A percentile compares a stretch with the other conserved stretches of the same genome.
Evolutionary conservation across 31 red algal species (phyloP).

Genomic region (Bonnemaisonia californica): DNA sequence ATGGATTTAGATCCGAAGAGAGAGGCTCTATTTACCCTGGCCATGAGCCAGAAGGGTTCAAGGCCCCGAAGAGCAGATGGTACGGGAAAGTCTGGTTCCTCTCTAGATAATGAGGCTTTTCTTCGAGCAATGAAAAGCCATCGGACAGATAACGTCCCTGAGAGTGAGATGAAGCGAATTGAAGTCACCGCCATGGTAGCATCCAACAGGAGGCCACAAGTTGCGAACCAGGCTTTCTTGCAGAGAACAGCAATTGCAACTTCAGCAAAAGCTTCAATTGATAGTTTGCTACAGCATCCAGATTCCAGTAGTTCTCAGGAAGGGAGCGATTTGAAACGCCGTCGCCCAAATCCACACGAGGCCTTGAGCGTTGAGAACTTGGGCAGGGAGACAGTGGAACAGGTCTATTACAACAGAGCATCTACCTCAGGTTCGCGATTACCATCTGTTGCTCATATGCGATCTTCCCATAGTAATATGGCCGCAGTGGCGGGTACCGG

Average conservation of each 20-base stretch:
- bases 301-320: not conserved
- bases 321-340: not conserved
- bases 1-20: conserved; percentile 31
- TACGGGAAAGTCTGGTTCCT: not conserved
- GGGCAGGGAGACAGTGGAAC: not conserved
- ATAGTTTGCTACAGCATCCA: not conserved
- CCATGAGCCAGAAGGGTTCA: conserved; percentile 19
- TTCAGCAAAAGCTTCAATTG: not conserved
- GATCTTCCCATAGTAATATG: not conserved
- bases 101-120: not conserved
- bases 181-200: conserved; percentile 27
- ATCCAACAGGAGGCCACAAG: not conserved
- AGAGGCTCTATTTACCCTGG: conserved; percentile 27
- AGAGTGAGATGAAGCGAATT: conserved; percentile 36
- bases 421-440: not conserved
- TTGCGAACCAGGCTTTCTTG: not conserved
- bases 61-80: not conserved
- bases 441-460: not conserved
- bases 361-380: too few species aligned
- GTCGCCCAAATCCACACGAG: not conserved
- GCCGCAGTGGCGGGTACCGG: not conserved
- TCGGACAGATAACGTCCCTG: conserved; percentile 29
- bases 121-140: not conserved
- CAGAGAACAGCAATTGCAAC: not conserved
- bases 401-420: not conserved